A percentile compares a stretch with the other conserved stretches of the same genome.
phyloP scores from a whole-genome alignment of 2,329 filamentous ascomycete species.

The Botrytis pseudocinerea region DNA sequence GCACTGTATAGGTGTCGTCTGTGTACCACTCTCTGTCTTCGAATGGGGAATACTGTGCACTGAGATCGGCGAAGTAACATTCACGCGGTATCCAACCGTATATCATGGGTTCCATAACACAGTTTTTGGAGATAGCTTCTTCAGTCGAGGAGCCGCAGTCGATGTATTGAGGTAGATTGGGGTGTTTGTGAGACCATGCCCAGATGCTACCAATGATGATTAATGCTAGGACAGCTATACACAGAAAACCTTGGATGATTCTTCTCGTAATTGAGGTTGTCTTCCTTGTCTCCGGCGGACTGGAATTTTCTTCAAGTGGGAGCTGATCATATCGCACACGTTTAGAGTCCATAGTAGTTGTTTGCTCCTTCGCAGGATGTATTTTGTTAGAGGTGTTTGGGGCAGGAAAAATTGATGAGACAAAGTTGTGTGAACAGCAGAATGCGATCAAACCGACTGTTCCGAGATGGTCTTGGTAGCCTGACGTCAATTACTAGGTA shows the following conservation, averaged over 20 bases:
- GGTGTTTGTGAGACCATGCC: background rate
- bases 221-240: background rate
- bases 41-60: slow-evolving; percentile 8
- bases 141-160: slow-evolving; percentile 3
- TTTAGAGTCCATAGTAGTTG: background rate
- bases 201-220: background rate
- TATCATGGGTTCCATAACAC: background rate
- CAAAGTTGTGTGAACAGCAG: too few species aligned
- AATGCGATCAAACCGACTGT: too few species aligned
- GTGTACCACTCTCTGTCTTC: slow-evolving; percentile 12
- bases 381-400: background rate
- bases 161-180: background rate
- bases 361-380: too few species aligned
- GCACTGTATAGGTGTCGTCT: background rate
- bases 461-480: background rate
- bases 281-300: background rate
- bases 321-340: slow-evolving; percentile 1
- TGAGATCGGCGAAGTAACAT: slow-evolving; percentile 4
- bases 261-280: background rate
- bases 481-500: too few species aligned
- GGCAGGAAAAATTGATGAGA: background rate
- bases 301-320: background rate
- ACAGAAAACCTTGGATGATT: background rate
- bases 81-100: background rate
- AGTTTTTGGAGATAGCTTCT: slow-evolving; percentile 7